Percentiles rank a stretch among this genome's conserved stretches.
Evolutionary conservation across 208 protist genomes (phyloP).

Genomic region (Trichomonas tenax): DNA sequence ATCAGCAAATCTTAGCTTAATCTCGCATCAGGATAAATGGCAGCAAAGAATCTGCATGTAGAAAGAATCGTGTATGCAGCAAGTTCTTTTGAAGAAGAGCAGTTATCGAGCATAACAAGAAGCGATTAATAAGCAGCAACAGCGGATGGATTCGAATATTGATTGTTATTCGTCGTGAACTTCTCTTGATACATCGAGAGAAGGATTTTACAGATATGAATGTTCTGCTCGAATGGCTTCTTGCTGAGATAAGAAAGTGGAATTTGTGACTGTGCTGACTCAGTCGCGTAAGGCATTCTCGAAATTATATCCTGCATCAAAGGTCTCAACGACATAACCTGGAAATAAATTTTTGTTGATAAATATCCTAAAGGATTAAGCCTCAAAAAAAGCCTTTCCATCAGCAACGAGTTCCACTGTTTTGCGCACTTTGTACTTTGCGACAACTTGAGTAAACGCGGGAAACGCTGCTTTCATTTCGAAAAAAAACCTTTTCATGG

Average conservation of each 20-base stretch:
- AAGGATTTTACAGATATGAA: not conserved
- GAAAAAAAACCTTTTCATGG: no score
- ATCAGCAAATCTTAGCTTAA: not conserved
- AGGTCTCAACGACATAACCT: not conserved
- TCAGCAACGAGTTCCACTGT: not conserved
- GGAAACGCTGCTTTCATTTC: not conserved
- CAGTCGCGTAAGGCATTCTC: not conserved
- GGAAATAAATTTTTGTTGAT: not conserved
- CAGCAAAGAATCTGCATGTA: not conserved
- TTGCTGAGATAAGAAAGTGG: not conserved
- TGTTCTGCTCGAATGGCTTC: not conserved
- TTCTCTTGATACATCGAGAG: not conserved
- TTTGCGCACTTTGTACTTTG: not conserved
- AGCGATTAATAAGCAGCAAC: not conserved
- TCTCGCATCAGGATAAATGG: not conserved
- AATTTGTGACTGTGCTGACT: not conserved
- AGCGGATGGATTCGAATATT: not conserved
- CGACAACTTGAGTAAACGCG: not conserved
- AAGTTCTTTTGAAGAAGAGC: not conserved
- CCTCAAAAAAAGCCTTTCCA: not conserved
- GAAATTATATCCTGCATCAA: not conserved
- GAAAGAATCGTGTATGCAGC: not conserved
- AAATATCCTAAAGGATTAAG: not conserved
- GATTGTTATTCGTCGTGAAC: not conserved
- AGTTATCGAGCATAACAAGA: not conserved